phyloP scores from a whole-genome alignment of 2,329 filamentous ascomycete genomes.

The Orbilia ellipsospora region DNA sequence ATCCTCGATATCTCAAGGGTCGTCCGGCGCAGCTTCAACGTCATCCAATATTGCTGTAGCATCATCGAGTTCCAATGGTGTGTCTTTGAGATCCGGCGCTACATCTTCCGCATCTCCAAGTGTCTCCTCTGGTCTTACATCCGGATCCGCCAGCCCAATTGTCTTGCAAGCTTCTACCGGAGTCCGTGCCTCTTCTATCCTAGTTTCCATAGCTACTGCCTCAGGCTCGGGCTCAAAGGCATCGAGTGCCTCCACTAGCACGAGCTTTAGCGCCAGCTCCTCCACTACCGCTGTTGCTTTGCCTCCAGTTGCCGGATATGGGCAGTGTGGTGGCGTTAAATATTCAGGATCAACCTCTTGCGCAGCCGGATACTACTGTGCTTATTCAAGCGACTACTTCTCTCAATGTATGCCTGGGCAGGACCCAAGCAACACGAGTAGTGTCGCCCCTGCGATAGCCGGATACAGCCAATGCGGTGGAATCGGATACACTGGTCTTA shows the following conservation, averaged over 20 bases:
- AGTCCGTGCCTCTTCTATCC: not conserved
- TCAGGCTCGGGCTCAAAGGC: not conserved
- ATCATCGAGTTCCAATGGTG: too few relatives aligned
- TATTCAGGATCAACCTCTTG: slow-evolving; percentile 21
- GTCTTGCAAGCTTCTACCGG: not conserved
- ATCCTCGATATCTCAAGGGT: too few relatives aligned
- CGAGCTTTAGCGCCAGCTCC: not conserved
- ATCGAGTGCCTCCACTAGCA: too few relatives aligned
- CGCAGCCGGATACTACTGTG: slow-evolving; percentile 18
- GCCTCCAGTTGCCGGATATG: slow-evolving; percentile 13
- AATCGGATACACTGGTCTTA: slow-evolving; percentile 51
- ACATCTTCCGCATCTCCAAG: too few relatives aligned
- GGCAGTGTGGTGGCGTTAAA: slow-evolving; percentile 18
- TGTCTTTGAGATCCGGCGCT: too few relatives aligned
- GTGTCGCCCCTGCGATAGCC: not conserved
- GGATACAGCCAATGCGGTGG: slow-evolving; percentile 60
- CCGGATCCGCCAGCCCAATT: not conserved
- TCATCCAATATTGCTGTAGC: too few relatives aligned
- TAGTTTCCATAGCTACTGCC: not conserved
- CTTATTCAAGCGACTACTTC: slow-evolving; percentile 24
- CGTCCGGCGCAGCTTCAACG: too few relatives aligned
- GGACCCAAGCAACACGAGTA: slow-evolving; percentile 9
- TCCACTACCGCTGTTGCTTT: not conserved
- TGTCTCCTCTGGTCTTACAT: too few relatives aligned
- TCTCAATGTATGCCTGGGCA: slow-evolving; percentile 20